These are phyloP conservation scores for Hordeum marinum DNA, from an alignment of 176 grass and related monocot species.

Conservation along the genomic window DNA sequence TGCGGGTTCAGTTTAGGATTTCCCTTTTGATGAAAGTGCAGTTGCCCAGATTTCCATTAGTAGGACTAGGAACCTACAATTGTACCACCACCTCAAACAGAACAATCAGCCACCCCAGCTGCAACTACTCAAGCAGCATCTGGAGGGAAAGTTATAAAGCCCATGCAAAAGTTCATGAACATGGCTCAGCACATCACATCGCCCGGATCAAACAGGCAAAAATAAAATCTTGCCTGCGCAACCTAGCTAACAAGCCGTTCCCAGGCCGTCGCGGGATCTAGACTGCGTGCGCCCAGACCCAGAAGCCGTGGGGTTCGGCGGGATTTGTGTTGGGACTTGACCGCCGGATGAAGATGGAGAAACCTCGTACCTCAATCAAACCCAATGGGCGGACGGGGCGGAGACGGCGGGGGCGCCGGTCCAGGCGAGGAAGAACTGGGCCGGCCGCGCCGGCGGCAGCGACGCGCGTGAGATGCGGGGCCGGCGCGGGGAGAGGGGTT, in stretches of 20 bases:
- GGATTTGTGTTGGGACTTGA: neutral
- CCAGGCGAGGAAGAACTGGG: neutral
- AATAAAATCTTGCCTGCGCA: neutral
- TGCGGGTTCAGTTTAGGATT: neutral
- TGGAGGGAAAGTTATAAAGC: too few relatives aligned
- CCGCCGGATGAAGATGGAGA: neutral
- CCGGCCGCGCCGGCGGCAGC: too few relatives aligned
- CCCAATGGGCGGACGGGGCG: neutral
- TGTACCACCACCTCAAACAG: neutral
- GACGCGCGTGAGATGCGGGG: neutral
- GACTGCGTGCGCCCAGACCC: neutral
- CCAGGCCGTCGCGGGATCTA: neutral
- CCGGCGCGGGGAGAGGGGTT: too few relatives aligned
- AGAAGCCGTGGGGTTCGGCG: neutral
- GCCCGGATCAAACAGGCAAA: neutral
- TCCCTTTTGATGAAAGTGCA: neutral
- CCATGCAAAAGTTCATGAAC: neutral
- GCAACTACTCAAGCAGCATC: neutral
- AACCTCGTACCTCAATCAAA: neutral
- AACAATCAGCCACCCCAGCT: neutral
- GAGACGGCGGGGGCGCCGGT: neutral
- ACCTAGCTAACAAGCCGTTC: too few relatives aligned
- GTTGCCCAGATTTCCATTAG: neutral
- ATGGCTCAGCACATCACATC: neutral
- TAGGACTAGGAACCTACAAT: neutral